Evolutionary conservation across 164 flowering plant species (phyloP).

Genomic region (Annona cherimola): DNA sequence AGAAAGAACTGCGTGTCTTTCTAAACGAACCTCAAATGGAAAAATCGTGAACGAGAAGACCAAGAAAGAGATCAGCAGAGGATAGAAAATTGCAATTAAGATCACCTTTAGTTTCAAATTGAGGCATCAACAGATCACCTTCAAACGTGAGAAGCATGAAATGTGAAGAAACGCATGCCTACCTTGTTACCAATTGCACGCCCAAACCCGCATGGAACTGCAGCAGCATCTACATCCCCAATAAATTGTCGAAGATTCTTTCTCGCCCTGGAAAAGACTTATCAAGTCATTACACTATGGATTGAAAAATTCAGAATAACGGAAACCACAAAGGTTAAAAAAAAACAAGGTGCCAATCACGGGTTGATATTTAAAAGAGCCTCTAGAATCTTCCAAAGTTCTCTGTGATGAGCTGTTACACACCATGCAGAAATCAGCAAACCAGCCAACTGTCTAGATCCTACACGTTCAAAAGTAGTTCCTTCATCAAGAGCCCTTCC

Average conservation of each 20-base stretch:
- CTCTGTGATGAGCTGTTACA: conserved; percentile 9
- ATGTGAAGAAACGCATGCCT: conserved; percentile 2
- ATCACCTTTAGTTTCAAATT: background rate
- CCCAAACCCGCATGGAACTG: conserved; percentile 95
- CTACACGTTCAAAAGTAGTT: conserved; percentile 70
- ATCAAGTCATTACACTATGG: conserved; percentile 2
- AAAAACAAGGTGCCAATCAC: background rate
- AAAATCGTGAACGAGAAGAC: background rate
- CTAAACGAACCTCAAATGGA: background rate
- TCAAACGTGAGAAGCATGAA: background rate
- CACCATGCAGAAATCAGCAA: conserved; percentile 83
- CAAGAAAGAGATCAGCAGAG: background rate
- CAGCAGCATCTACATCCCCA: conserved; percentile 90
- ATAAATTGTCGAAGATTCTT: conserved; percentile 56
- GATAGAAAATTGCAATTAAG: background rate
- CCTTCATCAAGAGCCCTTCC: conserved; percentile 81
- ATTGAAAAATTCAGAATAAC: background rate
- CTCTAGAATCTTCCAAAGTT: background rate
- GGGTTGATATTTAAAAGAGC: background rate
- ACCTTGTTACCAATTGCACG: conserved; percentile 98
- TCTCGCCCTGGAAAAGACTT: conserved; percentile 51
- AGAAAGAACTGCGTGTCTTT: background rate
- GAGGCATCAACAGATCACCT: background rate
- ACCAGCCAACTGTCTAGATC: conserved; percentile 95
- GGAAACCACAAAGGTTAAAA: background rate